Percentiles rank a stretch among this genome's conserved stretches.
Evolutionary conservation across 257 asterid species (phyloP).

Genomic region (Solanum tarijense): DNA sequence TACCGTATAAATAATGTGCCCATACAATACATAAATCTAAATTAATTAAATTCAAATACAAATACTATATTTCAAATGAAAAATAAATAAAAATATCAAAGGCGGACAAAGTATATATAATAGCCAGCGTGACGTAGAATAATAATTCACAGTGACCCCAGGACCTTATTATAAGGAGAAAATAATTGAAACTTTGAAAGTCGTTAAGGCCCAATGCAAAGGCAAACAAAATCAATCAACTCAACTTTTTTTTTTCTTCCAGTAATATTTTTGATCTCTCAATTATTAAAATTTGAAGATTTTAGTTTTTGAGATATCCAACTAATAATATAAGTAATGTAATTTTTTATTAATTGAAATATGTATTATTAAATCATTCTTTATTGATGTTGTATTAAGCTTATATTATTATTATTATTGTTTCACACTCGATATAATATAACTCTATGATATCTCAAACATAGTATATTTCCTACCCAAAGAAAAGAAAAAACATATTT

Average conservation of each 20-base stretch:
- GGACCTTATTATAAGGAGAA: background rate
- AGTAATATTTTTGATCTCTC: background rate
- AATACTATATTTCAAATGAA: too few relatives aligned
- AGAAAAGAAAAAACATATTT: background rate
- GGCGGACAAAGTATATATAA: background rate
- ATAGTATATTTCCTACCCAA: background rate
- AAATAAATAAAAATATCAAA: background rate
- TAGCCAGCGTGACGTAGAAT: background rate
- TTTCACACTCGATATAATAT: too few relatives aligned
- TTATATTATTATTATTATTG: background rate
- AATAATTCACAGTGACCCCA: background rate
- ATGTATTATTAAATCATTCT: background rate
- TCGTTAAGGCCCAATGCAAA: background rate
- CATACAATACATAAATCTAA: background rate
- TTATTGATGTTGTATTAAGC: background rate
- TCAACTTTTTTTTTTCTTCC: background rate
- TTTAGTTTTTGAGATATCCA: background rate
- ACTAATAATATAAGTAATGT: background rate
- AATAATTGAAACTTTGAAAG: background rate
- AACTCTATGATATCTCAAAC: background rate
- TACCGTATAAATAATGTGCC: rapidly evolving
- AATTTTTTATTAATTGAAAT: background rate
- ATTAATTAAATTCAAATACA: background rate
- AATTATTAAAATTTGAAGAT: background rate
- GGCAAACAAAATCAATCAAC: background rate